Percentiles rank a stretch among this genome's conserved stretches.
Evolutionary conservation across 2,329 filamentous ascomycete species (phyloP).

Genomic region (Metarhizium guizhouense): DNA sequence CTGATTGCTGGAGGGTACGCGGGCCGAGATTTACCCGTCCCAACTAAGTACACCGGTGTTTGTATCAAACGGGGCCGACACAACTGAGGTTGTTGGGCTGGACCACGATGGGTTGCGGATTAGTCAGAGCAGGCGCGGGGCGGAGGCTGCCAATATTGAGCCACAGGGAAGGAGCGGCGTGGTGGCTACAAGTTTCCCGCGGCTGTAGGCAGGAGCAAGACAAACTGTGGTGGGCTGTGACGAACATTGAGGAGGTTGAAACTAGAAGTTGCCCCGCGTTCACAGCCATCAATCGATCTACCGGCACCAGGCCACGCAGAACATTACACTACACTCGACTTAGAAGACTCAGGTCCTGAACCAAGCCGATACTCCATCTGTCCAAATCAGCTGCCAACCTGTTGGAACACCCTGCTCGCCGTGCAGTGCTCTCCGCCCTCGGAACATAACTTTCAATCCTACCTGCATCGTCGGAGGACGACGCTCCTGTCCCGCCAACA

Average conservation of each 20-base stretch:
- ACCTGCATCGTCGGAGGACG: neutral
- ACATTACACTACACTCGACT: too few species aligned
- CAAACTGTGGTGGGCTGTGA: neutral
- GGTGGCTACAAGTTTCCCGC: too few species aligned
- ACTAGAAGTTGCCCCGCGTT: neutral
- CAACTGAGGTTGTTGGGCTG: too few species aligned
- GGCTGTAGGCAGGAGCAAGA: neutral
- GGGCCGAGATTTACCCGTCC: slow-evolving; percentile 10
- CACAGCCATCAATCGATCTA: neutral
- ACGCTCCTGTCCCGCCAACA: slow-evolving; percentile 11
- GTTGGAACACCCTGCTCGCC: neutral
- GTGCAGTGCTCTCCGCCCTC: too few species aligned
- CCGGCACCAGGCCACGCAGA: neutral
- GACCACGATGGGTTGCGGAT: too few species aligned
- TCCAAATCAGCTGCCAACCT: neutral
- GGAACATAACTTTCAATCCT: neutral
- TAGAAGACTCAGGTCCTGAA: neutral
- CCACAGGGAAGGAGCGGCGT: neutral
- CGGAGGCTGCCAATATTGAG: too few species aligned
- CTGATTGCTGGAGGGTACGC: neutral
- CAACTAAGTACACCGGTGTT: too few species aligned
- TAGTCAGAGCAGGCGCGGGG: too few species aligned
- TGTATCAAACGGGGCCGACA: too few species aligned
- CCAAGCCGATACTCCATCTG: neutral
- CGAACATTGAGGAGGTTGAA: too few species aligned